A percentile compares a stretch with the other conserved stretches of the same genome.
These are phyloP conservation scores for Epicoccum nigrum DNA, from an alignment of 2,329 filamentous ascomycete species.

Conservation along the genomic window DNA sequence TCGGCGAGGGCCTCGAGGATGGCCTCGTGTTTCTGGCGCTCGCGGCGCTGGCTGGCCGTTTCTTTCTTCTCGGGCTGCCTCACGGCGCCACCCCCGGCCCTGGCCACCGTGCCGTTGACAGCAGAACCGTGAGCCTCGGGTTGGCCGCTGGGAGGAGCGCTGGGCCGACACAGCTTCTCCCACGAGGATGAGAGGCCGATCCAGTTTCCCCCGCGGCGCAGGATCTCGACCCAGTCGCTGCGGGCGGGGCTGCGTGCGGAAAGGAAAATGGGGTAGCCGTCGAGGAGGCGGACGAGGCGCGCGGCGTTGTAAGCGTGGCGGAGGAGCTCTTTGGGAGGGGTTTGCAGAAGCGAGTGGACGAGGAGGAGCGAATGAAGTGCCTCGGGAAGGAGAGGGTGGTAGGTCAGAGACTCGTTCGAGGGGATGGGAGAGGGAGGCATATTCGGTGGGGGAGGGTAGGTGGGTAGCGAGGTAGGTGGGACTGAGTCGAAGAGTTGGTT, in stretches of 20 bases:
- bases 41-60: constrained; percentile 56
- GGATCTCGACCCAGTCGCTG: constrained; percentile 79
- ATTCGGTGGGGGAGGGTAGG: constrained; percentile 61
- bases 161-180: constrained; percentile 70
- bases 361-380: constrained; percentile 79
- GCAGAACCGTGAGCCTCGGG: neutral
- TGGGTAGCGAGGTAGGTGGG: constrained; percentile 69
- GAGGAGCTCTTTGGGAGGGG: constrained; percentile 75
- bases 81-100: neutral
- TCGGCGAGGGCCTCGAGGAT: constrained; percentile 72
- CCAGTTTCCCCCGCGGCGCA: constrained; percentile 72
- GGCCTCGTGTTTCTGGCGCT: constrained; percentile 67
- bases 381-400: constrained; percentile 80
- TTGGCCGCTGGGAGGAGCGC: neutral
- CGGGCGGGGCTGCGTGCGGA: constrained; percentile 72
- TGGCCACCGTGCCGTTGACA: no score
- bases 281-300: constrained; percentile 72
- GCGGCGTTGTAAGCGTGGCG: constrained; percentile 84
- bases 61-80: constrained; percentile 53
- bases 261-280: constrained; percentile 83
- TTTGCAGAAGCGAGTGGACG: constrained; percentile 80
- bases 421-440: constrained; percentile 42
- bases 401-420: constrained; percentile 71
- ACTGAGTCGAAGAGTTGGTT: constrained; percentile 74
- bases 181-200: constrained; percentile 68